Percentiles rank a stretch among this genome's conserved stretches.
These are phyloP conservation scores for Moesziomyces parantarcticus DNA, from an alignment of 1,284 basidiomycete species.

Conservation along the genomic window DNA sequence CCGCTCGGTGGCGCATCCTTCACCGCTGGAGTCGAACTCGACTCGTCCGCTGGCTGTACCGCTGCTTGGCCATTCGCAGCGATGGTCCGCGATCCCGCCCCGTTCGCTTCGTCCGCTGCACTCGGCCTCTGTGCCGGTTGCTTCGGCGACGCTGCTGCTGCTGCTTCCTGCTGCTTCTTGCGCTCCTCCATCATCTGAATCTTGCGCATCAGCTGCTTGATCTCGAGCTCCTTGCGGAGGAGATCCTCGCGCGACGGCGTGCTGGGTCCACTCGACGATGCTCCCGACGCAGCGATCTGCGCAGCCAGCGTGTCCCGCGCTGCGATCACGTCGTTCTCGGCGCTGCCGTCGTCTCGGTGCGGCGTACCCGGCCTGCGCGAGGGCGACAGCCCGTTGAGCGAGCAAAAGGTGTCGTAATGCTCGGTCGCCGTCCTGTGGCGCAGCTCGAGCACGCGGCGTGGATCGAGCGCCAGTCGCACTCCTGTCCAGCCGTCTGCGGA, in stretches of 20 bases:
- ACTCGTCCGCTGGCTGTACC: neutral
- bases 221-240: constrained; percentile 43
- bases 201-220: constrained; percentile 40
- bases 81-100: too few relatives aligned
- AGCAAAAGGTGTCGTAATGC: constrained; percentile 34
- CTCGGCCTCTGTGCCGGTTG: neutral
- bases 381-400: constrained; percentile 24
- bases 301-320: constrained; percentile 5
- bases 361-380: constrained; percentile 6
- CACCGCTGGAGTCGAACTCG: neutral
- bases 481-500: constrained; percentile 14
- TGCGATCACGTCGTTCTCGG: neutral
- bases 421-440: constrained; percentile 26
- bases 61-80: neutral
- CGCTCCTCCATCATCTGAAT: constrained; percentile 42
- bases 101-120: too few relatives aligned
- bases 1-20: neutral
- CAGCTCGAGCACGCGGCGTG: constrained; percentile 12
- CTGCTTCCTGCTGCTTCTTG: constrained; percentile 18
- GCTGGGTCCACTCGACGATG: constrained; percentile 3
- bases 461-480: constrained; percentile 9
- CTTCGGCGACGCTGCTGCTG: constrained; percentile 15
- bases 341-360: neutral
- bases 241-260: constrained; percentile 40
- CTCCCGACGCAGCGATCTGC: constrained; percentile 6